Percentiles rank a stretch among this genome's conserved stretches.
phyloP scores from a whole-genome alignment of 345 rosid genomes.

The Pugionium cornutum region DNA sequence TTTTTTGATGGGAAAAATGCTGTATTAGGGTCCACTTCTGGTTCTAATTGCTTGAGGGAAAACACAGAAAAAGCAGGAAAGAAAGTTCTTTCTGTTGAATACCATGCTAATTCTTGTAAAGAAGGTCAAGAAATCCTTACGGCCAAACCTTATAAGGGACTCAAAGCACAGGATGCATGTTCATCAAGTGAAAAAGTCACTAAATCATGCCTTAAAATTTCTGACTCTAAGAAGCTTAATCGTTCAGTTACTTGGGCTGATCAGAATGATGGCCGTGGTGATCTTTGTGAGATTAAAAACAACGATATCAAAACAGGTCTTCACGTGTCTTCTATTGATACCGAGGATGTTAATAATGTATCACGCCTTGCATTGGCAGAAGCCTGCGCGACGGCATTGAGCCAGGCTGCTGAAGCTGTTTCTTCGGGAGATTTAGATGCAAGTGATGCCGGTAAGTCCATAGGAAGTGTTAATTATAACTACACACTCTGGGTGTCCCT shows the following conservation, averaged over 20 bases:
- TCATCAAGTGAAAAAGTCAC: slow-evolving; percentile 42
- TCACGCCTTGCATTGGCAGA: slow-evolving; percentile 67
- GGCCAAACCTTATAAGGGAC: slow-evolving; percentile 20
- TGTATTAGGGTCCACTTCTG: slow-evolving; percentile 40
- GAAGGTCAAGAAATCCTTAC: slow-evolving; percentile 35
- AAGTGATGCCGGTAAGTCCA: slow-evolving; percentile 56
- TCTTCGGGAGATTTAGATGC: slow-evolving; percentile 57
- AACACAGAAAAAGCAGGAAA: slow-evolving; percentile 38
- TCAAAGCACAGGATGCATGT: slow-evolving; percentile 36
- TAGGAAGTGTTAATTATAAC: slow-evolving; percentile 14
- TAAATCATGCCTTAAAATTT: slow-evolving; percentile 67
- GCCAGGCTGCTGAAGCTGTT: slow-evolving; percentile 76
- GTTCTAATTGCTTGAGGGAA: slow-evolving; percentile 31
- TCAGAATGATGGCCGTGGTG: slow-evolving; percentile 48
- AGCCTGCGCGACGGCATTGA: slow-evolving; percentile 73
- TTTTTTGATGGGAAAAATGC: slow-evolving; percentile 15
- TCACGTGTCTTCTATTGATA: slow-evolving; percentile 25
- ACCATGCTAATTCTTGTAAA: slow-evolving; percentile 40
- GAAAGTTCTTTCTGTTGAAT: slow-evolving; percentile 28
- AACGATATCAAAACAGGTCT: slow-evolving; percentile 33
- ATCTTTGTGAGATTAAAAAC: slow-evolving; percentile 59
- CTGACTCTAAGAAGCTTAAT: slow-evolving; percentile 51
- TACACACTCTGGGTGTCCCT: slow-evolving; percentile 7
- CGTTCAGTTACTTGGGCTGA: slow-evolving; percentile 92
- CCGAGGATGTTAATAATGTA: slow-evolving; percentile 39